Base-by-base conservation (phyloP, 2,329 filamentous ascomycete genomes). In the Colletotrichum simmondsii region DNA sequence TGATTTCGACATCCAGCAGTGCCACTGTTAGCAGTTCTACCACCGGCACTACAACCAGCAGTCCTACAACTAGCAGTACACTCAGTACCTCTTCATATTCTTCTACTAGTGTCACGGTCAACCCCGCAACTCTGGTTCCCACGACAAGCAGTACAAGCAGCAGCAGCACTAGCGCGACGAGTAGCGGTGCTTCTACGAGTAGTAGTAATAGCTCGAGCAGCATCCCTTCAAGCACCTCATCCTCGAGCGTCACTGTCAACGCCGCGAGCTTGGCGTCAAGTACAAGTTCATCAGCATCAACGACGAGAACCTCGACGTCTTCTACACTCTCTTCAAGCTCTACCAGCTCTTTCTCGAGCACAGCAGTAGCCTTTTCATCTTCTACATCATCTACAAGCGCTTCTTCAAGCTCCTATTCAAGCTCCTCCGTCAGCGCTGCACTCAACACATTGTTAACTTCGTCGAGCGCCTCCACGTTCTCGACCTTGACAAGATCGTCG, bases 401-500 rank as follows among this genome's bases (percentile, higher is more conserved):
- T 6, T 28, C 35, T 0, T 24, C 49, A 5, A 57, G 63, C 6
- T 65, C 53, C 7, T 22, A 32, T 24, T 66, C 54, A 19, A 66
- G 54, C 61, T 65, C 67, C 1, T 32, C 61, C 22, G 28, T 6
- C n/a, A 12, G n/a, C 11, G 12, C 19, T 8, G 46, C 5, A 11
- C 8, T 19, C 26, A 52, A 54, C 14, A 37, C 46, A 3, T 19
- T 63, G 16, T 6, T 26, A 19, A 6, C 54, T 16, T 26, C 7
- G 8, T 35, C 49, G 8, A 46, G 37, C 8, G 24, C 22, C 3
- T 66, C 66, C 1, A 68, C 66, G 2, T 35, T 68, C 35, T 46
- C 60, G 24, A 68, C 66, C 1, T n/a, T 57, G n/a, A 68, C 58
- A 35, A 68, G 58, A 12, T 59, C 68, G 2, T 66, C 64, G 24